Evolutionary conservation across 2,329 filamentous ascomycete species (phyloP).

Genomic region (Hortaea sp.): DNA sequence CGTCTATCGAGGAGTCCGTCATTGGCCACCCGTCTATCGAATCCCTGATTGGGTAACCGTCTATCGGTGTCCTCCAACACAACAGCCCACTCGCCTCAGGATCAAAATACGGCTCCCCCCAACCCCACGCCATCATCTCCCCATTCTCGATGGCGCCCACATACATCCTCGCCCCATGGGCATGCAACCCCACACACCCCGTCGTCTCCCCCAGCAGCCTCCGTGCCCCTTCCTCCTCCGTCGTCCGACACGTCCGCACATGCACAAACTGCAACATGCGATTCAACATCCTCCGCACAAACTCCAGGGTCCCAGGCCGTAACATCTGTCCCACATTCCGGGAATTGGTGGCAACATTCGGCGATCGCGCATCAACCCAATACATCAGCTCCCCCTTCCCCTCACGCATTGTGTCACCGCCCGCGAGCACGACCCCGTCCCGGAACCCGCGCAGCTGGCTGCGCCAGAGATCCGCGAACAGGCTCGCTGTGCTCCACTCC

Average conservation of each 20-base stretch:
- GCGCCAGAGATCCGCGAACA: neutral
- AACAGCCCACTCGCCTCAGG: too few relatives aligned
- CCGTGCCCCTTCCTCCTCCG: neutral
- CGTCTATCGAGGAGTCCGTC: too few relatives aligned
- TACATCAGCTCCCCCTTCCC: too few relatives aligned
- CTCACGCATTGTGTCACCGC: too few relatives aligned
- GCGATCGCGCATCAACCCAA: neutral
- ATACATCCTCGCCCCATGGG: neutral
- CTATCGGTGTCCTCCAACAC: too few relatives aligned
- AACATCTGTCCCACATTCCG: neutral
- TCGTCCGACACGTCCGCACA: neutral
- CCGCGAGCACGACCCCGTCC: too few relatives aligned
- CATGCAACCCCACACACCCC: neutral
- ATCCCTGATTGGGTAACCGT: too few relatives aligned
- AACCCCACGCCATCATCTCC: too few relatives aligned
- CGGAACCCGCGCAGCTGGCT: too few relatives aligned
- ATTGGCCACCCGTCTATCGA: too few relatives aligned
- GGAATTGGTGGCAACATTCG: neutral
- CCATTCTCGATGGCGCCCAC: too few relatives aligned
- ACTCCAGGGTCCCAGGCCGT: conserved; percentile 1
- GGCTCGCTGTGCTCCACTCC: neutral
- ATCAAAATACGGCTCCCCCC: too few relatives aligned
- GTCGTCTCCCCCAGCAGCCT: neutral
- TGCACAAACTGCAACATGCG: conserved; percentile 2
- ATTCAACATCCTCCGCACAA: neutral